Percentiles rank a stretch among this genome's conserved stretches.
phyloP scores from a whole-genome alignment of 2,329 filamentous ascomycete species.

The Coleophoma cylindrospora region DNA sequence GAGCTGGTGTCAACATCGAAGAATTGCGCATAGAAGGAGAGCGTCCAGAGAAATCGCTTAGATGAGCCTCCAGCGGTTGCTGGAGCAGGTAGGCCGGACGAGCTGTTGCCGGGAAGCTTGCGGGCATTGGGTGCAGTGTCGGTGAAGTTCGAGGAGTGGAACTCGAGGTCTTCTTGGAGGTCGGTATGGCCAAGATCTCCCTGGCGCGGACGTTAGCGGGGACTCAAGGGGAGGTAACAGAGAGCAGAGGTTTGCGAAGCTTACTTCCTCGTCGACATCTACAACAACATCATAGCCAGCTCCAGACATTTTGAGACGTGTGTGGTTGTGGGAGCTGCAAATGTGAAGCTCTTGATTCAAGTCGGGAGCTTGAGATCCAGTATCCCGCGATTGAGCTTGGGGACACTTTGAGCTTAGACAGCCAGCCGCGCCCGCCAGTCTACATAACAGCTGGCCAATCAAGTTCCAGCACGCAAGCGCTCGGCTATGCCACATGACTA shows the following conservation, averaged over 20 bases:
- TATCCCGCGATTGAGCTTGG: too few relatives aligned
- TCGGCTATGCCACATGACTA: too few relatives aligned
- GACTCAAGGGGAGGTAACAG: too few relatives aligned
- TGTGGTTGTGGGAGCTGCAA: too few relatives aligned
- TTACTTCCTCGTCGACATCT: slow-evolving; percentile 91
- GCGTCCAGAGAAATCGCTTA: slow-evolving; percentile 88
- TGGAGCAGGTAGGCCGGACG: slow-evolving; percentile 48
- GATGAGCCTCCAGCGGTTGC: slow-evolving; percentile 47
- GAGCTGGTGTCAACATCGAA: slow-evolving; percentile 96
- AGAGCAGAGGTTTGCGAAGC: slow-evolving; percentile 6
- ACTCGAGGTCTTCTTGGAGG: slow-evolving; percentile 97
- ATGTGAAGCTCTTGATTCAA: too few relatives aligned
- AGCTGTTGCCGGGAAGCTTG: slow-evolving; percentile 28
- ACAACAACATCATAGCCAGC: slow-evolving; percentile 97
- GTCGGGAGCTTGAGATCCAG: too few relatives aligned
- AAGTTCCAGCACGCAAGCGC: too few relatives aligned
- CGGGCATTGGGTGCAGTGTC: slow-evolving; percentile 36
- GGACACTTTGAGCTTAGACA: too few relatives aligned
- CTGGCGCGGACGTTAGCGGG: slow-evolving; percentile 38
- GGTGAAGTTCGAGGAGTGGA: slow-evolving; percentile 87
- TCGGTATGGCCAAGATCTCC: slow-evolving; percentile 97
- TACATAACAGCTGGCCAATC: too few relatives aligned
- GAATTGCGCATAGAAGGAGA: slow-evolving; percentile 94
- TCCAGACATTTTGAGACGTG: slow-evolving; percentile 21
- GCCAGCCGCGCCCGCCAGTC: too few relatives aligned